Evolutionary conservation across 2,329 filamentous ascomycete species (phyloP).

Genomic region (Dactylella cylindrospora): DNA sequence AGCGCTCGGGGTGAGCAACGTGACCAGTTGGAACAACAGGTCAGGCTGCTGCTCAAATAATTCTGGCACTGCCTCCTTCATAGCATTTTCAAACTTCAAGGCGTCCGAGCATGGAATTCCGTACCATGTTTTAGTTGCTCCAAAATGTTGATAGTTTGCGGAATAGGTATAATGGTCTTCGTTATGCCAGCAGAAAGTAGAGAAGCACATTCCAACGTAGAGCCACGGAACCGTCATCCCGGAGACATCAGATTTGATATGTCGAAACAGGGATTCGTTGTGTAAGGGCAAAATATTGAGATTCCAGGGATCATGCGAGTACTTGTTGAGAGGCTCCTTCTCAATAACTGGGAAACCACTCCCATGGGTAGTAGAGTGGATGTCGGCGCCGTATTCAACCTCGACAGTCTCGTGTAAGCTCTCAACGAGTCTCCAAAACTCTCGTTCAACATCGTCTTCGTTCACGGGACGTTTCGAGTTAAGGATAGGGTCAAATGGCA

Average conservation of each 20-base stretch:
- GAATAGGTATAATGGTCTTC: conserved; percentile 98
- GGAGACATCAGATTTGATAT: conserved; percentile 97
- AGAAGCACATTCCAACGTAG: conserved; percentile 99
- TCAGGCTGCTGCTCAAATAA: conserved; percentile 96
- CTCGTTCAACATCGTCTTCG: conserved; percentile 91
- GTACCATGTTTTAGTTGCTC: conserved; percentile 98
- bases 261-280: conserved; percentile 86
- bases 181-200: conserved; percentile 99
- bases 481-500: conserved; percentile 80
- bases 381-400: conserved; percentile 96
- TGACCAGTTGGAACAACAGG: conserved; percentile 95
- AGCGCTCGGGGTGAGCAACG: conserved; percentile 87
- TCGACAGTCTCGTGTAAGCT: conserved; percentile 94
- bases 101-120: conserved; percentile 92
- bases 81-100: conserved; percentile 90
- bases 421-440: conserved; percentile 95
- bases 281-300: conserved; percentile 88
- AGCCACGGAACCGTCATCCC: conserved; percentile 99
- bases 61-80: conserved; percentile 92
- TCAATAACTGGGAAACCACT: conserved; percentile 96
- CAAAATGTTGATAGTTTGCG: conserved; percentile 97
- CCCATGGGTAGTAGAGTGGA: conserved; percentile 95
- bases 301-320: conserved; percentile 92
- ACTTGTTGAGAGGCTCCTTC: conserved; percentile 80
- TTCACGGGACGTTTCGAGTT: conserved; percentile 79